A percentile compares a stretch with the other conserved stretches of the same genome.
Conservation (phyloP, 2,329 filamentous ascomycete species). For the Davidsoniella eucalypti region DNA sequence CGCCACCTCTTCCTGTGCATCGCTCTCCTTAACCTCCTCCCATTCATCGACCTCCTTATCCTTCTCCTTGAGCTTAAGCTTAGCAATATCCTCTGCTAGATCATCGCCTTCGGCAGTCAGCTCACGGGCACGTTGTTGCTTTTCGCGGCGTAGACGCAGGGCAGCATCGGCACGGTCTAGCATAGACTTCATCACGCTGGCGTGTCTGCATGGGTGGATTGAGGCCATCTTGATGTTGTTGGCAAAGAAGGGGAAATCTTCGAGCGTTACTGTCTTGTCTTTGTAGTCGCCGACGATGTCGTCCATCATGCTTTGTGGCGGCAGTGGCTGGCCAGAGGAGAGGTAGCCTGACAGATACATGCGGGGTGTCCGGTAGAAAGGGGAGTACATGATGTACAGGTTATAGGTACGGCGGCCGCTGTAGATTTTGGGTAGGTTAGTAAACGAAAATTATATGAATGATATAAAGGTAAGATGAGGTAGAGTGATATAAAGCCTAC, state of each 20-base stretch:
- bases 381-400: conserved; percentile 94
- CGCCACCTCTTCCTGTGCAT: conserved; percentile 57
- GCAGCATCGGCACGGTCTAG: conserved; percentile 90
- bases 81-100: conserved; percentile 64
- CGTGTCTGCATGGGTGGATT: conserved; percentile 94
- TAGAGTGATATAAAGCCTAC: conserved; percentile 1
- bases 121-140: conserved; percentile 22
- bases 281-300: conserved; percentile 94
- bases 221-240: conserved; percentile 89
- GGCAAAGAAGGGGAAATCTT: conserved; percentile 92
- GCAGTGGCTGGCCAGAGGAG: conserved; percentile 61
- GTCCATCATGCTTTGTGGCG: conserved; percentile 82
- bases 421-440: conserved; percentile 10
- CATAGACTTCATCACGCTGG: conserved; percentile 92
- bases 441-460: background rate
- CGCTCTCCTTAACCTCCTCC: conserved; percentile 45
- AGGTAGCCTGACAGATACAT: conserved; percentile 88
- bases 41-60: conserved; percentile 40
- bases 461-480: background rate
- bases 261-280: conserved; percentile 94
- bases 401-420: conserved; percentile 87
- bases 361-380: conserved; percentile 89
- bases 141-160: conserved; percentile 72
- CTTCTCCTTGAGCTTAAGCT: conserved; percentile 39
- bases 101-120: conserved; percentile 52